These are phyloP conservation scores for Pseudocohnilembus persalinus DNA, from an alignment of 169 alveolate genomes.

Conservation along the genomic window DNA sequence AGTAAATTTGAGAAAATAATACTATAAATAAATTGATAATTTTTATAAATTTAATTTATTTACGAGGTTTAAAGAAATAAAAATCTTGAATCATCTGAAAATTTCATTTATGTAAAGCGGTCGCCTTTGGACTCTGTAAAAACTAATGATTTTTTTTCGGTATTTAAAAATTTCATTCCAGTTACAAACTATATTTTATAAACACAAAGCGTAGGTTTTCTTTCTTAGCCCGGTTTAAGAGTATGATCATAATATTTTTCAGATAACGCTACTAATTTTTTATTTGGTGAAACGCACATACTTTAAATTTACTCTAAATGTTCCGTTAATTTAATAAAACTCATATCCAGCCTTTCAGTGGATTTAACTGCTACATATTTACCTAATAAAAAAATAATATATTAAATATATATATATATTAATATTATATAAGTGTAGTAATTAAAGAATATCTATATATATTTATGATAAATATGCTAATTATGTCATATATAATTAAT, in stretches of 20 bases:
- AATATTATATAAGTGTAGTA: no score
- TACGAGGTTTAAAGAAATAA: neutral
- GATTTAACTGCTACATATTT: conserved; percentile 37
- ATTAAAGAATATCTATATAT: no score
- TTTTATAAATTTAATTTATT: no score
- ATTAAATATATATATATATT: no score
- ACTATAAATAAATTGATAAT: no score
- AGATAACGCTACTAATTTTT: conserved; percentile 37
- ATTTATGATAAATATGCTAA: no score
- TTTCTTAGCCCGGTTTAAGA: neutral
- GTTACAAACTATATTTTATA: conserved; percentile 20
- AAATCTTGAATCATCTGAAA: neutral
- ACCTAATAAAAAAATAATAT: neutral
- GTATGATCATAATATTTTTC: conserved; percentile 10
- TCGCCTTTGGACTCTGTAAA: neutral
- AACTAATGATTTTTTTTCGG: conserved; percentile 27
- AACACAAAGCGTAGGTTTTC: neutral
- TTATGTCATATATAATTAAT: no score
- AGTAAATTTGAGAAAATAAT: no score
- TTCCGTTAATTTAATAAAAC: conserved; percentile 31
- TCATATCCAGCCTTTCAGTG: conserved; percentile 28
- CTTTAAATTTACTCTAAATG: neutral
- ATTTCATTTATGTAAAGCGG: neutral
- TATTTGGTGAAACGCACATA: neutral
- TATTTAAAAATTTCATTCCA: conserved; percentile 35